phyloP scores from a whole-genome alignment of 768 basidiomycete genomes.

The Leccinum rimulosum region DNA sequence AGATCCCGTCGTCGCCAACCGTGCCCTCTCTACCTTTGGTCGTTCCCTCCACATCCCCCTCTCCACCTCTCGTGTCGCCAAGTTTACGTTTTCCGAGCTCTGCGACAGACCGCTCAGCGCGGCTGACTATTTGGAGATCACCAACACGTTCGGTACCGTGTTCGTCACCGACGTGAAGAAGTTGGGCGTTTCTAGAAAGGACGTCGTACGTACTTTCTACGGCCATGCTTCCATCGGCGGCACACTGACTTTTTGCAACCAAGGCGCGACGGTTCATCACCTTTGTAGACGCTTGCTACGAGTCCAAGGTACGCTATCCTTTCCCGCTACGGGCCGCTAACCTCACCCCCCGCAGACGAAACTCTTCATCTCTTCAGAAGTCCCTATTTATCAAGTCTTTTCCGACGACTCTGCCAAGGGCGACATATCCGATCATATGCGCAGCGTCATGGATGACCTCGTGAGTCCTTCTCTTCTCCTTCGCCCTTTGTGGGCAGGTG shows the following conservation, averaged over 20 bases:
- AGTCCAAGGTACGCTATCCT: slow-evolving; percentile 62
- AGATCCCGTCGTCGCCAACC: slow-evolving; percentile 57
- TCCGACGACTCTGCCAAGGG: slow-evolving; percentile 57
- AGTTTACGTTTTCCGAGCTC: slow-evolving; percentile 81
- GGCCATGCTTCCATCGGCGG: not conserved
- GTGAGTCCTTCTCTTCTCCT: slow-evolving; percentile 39
- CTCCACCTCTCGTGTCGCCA: slow-evolving; percentile 76
- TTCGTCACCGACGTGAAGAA: slow-evolving; percentile 87
- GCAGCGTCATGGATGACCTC: slow-evolving; percentile 94
- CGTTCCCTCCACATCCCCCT: slow-evolving; percentile 76
- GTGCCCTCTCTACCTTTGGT: slow-evolving; percentile 85
- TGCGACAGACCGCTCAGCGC: slow-evolving; percentile 90
- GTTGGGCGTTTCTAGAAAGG: slow-evolving; percentile 84
- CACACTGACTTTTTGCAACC: not conserved
- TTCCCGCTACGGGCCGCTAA: not conserved
- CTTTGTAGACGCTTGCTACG: slow-evolving; percentile 96
- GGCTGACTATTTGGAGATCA: slow-evolving; percentile 94
- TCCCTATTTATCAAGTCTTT: slow-evolving; percentile 88
- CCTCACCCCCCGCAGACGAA: slow-evolving; percentile 56
- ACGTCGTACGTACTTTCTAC: slow-evolving; percentile 52
- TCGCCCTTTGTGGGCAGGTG: not conserved
- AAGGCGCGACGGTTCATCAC: slow-evolving; percentile 95
- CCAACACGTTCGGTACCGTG: slow-evolving; percentile 80
- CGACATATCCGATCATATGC: slow-evolving; percentile 78
- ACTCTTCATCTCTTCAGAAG: slow-evolving; percentile 89